These are phyloP conservation scores for Aureobasidium lini DNA, from an alignment of 2,329 filamentous ascomycete species.

Conservation along the genomic window DNA sequence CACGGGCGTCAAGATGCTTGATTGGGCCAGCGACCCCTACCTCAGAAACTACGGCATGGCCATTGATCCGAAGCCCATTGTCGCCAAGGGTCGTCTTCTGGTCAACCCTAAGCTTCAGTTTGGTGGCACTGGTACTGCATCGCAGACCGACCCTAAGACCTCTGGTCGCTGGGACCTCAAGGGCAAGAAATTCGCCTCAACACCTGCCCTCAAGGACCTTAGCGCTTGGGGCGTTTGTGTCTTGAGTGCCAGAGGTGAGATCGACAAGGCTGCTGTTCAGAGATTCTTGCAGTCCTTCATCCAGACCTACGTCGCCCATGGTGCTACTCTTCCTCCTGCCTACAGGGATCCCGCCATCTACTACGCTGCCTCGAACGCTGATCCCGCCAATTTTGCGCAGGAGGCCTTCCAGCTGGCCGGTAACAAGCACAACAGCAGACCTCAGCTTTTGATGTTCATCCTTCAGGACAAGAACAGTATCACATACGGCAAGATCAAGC, in stretches of 20 bases:
- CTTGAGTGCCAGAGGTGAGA: conserved; percentile 43
- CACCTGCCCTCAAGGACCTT: conserved; percentile 41
- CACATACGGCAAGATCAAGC: conserved; percentile 81
- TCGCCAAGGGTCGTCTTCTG: conserved; percentile 60
- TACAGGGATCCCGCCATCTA: conserved; percentile 38
- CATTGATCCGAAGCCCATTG: conserved; percentile 57
- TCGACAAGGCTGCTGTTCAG: conserved; percentile 38
- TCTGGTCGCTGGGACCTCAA: conserved; percentile 82
- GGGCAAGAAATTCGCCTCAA: conserved; percentile 69
- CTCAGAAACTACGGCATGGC: conserved; percentile 66
- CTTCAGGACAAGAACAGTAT: conserved; percentile 63
- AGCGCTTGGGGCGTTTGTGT: conserved; percentile 68
- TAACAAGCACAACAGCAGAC: conserved; percentile 46
- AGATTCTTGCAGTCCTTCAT: conserved; percentile 55
- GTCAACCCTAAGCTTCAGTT: conserved; percentile 65
- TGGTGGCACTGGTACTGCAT: conserved; percentile 27
- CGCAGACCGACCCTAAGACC: conserved; percentile 51
- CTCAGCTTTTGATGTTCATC: conserved; percentile 75
- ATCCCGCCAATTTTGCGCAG: conserved; percentile 27
- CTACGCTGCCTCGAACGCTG: conserved; percentile 19
- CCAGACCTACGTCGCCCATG: conserved; percentile 53
- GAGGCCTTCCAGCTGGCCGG: conserved; percentile 48
- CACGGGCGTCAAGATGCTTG: conserved; percentile 57
- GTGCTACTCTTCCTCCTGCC: conserved; percentile 43
- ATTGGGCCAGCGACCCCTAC: conserved; percentile 62